Evolutionary conservation across 768 basidiomycete genomes (phyloP), one percentile per base, ranked within the genome.

Genomic region (Pisolithus orientalis): DNA sequence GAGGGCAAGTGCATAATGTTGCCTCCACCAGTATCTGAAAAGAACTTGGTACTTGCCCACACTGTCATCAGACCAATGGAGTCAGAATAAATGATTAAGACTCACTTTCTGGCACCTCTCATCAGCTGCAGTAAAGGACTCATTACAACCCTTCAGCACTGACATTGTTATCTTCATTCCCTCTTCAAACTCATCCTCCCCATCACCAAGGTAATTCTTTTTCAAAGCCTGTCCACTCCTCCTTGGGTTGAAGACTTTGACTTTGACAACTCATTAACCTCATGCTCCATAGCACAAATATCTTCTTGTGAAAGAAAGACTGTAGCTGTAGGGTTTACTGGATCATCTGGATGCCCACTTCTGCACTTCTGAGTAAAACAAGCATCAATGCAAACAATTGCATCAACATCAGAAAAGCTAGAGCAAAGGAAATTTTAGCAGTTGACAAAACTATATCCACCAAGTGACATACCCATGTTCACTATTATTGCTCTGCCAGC

Each of bases 351-450:
- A 11, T 39, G 39, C 34, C 52, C 57, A 43, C 59, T 47, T 1
- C 58, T 59, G n/a, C 37, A 25, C 49, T 71, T 70, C 48, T 73
- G 70, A 28, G 60, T 67, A 42, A 72, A 72, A 53, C 65, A 68
- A 1, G 62, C 63, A 55, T 72, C 70, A 13, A 66, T n/a, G 44
- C 66, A 70, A 5, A 69, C 62, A 29, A 69, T 57, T 11, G 60
- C 49, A 56, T 70, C 64, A 37, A 54, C 49, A 9, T 64, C 66
- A 34, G 3, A 48, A 42, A 43, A 46, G 16, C 28, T 49, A 49
- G 14, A 25, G n/a, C 11, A 34, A 16, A 46, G 9, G 45, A 16
- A 46, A 21, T 11, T 25, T 46, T 32, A n/a, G 24, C n/a, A 43
- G 31, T 17, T 25, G 27, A 14, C 34, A 3, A 39, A 21, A 47